Percentiles rank a stretch among this genome's conserved stretches.
phyloP scores from a whole-genome alignment of 805 yeast genomes.

The Candida endomychidarum region DNA sequence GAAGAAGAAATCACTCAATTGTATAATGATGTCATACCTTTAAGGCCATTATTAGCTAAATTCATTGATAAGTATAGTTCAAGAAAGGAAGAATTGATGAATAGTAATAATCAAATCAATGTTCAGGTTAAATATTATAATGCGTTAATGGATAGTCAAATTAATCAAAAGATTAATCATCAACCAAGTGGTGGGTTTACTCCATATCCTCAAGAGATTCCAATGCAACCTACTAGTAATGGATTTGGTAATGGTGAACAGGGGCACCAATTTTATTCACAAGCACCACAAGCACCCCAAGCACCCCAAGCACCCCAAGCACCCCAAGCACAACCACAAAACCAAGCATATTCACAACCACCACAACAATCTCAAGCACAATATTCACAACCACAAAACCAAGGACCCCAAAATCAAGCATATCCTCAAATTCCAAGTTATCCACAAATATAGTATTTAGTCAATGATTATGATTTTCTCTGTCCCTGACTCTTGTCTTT shows the following conservation, averaged over 20 bases:
- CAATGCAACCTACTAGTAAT: conserved; percentile 31
- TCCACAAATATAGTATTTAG: conserved; percentile 4
- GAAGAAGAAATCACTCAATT: conserved; percentile 69
- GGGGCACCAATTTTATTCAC: no score
- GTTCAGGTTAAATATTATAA: conserved; percentile 71
- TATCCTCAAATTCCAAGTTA: conserved; percentile 5
- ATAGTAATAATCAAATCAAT: conserved; percentile 67
- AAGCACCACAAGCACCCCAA: background rate
- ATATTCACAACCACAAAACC: background rate
- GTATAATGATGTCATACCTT: conserved; percentile 69
- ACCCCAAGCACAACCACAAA: background rate
- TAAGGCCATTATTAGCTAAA: conserved; percentile 73
- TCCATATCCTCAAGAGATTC: conserved; percentile 15
- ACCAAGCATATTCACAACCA: background rate
- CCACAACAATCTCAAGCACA: background rate
- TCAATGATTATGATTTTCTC: no score
- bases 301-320: background rate
- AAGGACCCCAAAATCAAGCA: conserved; percentile 1
- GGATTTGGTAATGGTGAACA: conserved; percentile 46
- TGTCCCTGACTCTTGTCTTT: no score
- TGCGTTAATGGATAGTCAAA: conserved; percentile 56
- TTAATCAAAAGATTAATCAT: conserved; percentile 21
- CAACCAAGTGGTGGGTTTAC: conserved; percentile 5
- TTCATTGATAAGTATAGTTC: conserved; percentile 75
- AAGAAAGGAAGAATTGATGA: conserved; percentile 73